Evolutionary conservation across 2,329 filamentous ascomycete species (phyloP), one percentile per base, ranked within the genome.

Genomic region (Fusarium tuaranense): DNA sequence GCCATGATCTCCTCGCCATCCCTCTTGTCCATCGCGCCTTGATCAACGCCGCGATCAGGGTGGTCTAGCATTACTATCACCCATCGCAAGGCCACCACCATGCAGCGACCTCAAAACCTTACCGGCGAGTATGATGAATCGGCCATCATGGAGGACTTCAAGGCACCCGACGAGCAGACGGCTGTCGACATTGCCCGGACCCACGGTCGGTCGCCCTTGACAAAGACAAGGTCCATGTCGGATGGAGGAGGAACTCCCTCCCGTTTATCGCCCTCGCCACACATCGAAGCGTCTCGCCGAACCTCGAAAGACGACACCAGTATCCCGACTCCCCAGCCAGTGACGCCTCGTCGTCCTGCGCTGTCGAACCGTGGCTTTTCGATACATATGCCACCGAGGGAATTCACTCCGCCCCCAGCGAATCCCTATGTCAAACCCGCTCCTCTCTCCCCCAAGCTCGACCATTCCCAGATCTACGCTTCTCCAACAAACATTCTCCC

Each of bases 401-500:
- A 83, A 48, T 82, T 79, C 48, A 84, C 83, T 39, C 82, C 82
- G 67, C 83, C 84, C 32, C 76, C 81, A 6, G 78, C 79, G 51
- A 83, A 81, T 71, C 75, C 80, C n/a, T 81, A 82, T 67, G 81
- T 82, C 62, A 92, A 89, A 78, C 86, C 91, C n/a, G 85, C 85
- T 30, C 94, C 95, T 76, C 88, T 96, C 69, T 97, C 95, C 3
- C 95, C 95, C 18, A 95, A 97, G 82, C 89, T 97, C 73, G 95
- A 98, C 82, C 89, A 94, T 66, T 92, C 93, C 22, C 93, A 95
- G 76, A 94, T 92, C 58, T 98, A 97, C 85, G 93, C 93, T 48
- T 96, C 95, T 2, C 95, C 95, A 3, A 93, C 94, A 30, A 97
- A 95, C 64, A 93, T 97, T 57, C 88, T 98, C 9, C 96, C 96